Conservation (phyloP, 2,329 filamentous ascomycete genomes). For the Elsinoe necatrix region DNA sequence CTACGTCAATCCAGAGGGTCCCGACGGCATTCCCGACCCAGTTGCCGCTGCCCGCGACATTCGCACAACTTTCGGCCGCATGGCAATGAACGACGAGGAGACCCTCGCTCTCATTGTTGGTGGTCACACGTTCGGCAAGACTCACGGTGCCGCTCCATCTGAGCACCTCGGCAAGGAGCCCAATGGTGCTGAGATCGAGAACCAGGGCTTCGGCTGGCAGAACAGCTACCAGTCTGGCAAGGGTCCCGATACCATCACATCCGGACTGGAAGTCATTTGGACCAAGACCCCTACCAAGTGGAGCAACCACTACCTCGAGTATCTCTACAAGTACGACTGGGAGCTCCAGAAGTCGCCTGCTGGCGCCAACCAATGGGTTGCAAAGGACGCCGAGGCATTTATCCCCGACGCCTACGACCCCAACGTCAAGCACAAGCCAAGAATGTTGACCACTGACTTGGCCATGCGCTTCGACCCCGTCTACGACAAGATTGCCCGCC, state of each 20-base stretch:
- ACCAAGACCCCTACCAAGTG: conserved; percentile 67
- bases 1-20: conserved; percentile 74
- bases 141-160: conserved; percentile 60
- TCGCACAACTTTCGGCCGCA: conserved; percentile 64
- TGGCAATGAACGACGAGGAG: conserved; percentile 79
- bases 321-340: conserved; percentile 73
- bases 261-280: conserved; percentile 71
- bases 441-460: conserved; percentile 69
- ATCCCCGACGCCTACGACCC: conserved; percentile 64
- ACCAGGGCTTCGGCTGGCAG: conserved; percentile 65
- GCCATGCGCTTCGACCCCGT: conserved; percentile 61
- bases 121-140: conserved; percentile 74
- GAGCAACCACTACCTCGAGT: conserved; percentile 66
- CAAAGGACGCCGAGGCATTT: conserved; percentile 56
- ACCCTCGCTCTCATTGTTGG: conserved; percentile 71
- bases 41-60: conserved; percentile 63
- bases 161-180: conserved; percentile 61
- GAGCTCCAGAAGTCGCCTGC: conserved; percentile 66
- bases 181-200: conserved; percentile 53
- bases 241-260: conserved; percentile 65
- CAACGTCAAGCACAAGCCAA: conserved; percentile 64
- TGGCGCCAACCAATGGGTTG: conserved; percentile 69
- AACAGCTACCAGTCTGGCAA: conserved; percentile 58
- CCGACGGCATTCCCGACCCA: conserved; percentile 62
- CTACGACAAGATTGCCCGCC: conserved; percentile 68